Conservation (phyloP, 192 early-diverging fungal species). For the Diversispora epigaea region DNA sequence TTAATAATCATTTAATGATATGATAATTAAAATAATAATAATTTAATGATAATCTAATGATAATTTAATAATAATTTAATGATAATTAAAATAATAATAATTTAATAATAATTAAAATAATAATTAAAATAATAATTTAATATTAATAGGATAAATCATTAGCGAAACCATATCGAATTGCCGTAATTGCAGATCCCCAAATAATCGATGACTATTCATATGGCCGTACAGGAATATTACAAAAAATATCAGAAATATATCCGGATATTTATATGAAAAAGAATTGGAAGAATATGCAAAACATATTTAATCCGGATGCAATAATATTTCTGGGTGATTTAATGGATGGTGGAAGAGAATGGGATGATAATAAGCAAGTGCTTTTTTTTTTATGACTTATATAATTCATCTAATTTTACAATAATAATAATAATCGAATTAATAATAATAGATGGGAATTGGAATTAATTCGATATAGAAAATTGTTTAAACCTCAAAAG, state of each 20-base stretch:
- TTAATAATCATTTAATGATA: not conserved
- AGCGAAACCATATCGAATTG: conserved; percentile 38
- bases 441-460: conserved; percentile 47
- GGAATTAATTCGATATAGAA: conserved; percentile 57
- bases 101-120: not conserved
- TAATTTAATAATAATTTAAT: not conserved
- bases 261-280: conserved; percentile 84
- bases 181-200: conserved; percentile 89
- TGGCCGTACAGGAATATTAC: conserved; percentile 58
- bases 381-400: conserved; percentile 30
- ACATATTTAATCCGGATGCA: conserved; percentile 55
- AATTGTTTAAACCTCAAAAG: conserved; percentile 32
- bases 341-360: conserved; percentile 75
- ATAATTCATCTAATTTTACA: conserved; percentile 21
- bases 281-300: conserved; percentile 67
- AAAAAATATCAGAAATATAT: conserved; percentile 71
- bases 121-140: not conserved
- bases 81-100: not conserved
- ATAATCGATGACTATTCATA: conserved; percentile 91
- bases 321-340: conserved; percentile 85
- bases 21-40: not conserved
- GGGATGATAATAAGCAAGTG: conserved; percentile 46
- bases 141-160: conserved; percentile 15
- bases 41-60: not conserved
- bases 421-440: conserved; percentile 26